These are phyloP conservation scores for Coelastrella sp. DNA, from an alignment of 139 green algal species.

Conservation along the genomic window DNA sequence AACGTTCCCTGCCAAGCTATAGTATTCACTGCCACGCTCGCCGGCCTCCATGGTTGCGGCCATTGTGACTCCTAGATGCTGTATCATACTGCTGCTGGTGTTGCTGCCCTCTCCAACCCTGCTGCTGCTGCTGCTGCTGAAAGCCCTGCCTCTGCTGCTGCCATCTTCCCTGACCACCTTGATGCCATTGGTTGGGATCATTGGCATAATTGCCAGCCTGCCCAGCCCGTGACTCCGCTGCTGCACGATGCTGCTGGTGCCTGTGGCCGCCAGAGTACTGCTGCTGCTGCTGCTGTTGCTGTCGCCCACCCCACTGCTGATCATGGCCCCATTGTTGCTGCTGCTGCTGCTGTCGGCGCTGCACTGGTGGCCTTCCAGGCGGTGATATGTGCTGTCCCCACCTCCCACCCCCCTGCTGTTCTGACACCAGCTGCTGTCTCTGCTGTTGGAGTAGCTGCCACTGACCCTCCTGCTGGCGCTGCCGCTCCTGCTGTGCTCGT, in stretches of 20 bases:
- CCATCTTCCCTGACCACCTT: too few relatives aligned
- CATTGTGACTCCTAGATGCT: too few relatives aligned
- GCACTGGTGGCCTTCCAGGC: background rate
- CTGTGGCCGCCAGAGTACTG: too few relatives aligned
- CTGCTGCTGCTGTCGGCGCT: background rate
- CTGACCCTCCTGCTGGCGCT: background rate
- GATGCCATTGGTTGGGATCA: too few relatives aligned
- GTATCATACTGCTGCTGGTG: conserved; percentile 25
- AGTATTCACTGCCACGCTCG: too few relatives aligned
- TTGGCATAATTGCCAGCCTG: too few relatives aligned
- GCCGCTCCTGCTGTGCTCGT: background rate
- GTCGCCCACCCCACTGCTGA: background rate
- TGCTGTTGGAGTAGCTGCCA: background rate
- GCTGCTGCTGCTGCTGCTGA: conserved; percentile 22
- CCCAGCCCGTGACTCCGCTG: too few relatives aligned
- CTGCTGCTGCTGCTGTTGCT: background rate
- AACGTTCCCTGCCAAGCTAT: too few relatives aligned
- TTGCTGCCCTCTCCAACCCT: background rate
- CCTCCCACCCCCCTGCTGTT: background rate
- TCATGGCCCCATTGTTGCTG: background rate
- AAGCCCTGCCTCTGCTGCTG: background rate
- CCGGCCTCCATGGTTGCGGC: too few relatives aligned
- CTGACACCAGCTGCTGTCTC: background rate
- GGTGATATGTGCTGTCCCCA: background rate
- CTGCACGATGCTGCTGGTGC: too few relatives aligned